Percentiles rank a stretch among this genome's conserved stretches.
phyloP scores from a whole-genome alignment of 495 filamentous ascomycete genomes.

The Chaetomium cochliodes region DNA sequence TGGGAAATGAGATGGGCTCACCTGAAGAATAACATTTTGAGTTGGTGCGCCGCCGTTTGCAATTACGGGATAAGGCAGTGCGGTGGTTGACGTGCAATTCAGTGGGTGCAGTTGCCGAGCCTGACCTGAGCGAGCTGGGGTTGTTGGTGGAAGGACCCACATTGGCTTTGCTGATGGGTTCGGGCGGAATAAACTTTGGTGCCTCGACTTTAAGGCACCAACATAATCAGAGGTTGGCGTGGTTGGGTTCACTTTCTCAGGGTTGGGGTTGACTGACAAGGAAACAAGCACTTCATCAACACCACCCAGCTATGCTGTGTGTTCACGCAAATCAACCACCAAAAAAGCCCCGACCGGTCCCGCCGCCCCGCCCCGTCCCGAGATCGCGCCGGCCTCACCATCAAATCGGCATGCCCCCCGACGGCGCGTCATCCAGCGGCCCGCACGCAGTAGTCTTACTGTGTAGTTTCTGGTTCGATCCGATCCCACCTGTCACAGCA shows the following conservation, averaged over 20 bases:
- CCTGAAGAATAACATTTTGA: constrained; percentile 61
- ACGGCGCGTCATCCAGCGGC: neutral
- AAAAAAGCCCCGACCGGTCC: neutral
- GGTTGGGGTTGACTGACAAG: neutral
- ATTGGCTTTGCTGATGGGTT: no score
- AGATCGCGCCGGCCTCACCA: constrained; percentile 5
- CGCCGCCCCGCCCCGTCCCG: constrained; percentile 1
- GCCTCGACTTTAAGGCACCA: neutral
- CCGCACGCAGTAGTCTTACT: constrained; percentile 10
- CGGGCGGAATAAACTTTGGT: no score
- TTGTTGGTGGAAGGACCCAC: constrained; percentile 10
- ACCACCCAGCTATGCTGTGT: no score
- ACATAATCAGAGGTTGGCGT: neutral
- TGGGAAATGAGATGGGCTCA: constrained; percentile 28
- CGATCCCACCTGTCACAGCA: neutral
- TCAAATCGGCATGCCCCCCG: constrained; percentile 17
- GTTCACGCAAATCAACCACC: neutral
- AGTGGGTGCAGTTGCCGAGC: constrained; percentile 13
- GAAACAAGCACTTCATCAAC: no score
- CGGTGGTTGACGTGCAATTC: neutral
- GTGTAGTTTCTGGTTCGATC: neutral
- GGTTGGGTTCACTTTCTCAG: neutral
- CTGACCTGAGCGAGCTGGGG: neutral
- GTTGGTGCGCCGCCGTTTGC: constrained; percentile 3
- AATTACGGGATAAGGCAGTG: neutral